Conservation (phyloP, 2,329 filamentous ascomycete genomes). For the Colletotrichum theobromicola region DNA sequence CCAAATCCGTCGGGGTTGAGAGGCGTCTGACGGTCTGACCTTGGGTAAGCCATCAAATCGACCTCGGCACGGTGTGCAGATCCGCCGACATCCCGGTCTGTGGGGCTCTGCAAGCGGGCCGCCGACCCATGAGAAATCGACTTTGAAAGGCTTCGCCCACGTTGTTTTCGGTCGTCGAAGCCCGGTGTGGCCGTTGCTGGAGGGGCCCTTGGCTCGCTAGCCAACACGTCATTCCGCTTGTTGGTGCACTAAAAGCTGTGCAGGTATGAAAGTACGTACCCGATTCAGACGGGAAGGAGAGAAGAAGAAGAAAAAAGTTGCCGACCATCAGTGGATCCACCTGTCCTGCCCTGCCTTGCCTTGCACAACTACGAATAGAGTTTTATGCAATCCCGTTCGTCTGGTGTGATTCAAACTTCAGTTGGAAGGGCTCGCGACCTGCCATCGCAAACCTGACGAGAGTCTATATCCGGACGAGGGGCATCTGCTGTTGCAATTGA, state of each 20-base stretch:
- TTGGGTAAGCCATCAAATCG: neutral
- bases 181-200: neutral
- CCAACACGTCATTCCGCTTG: slow-evolving; percentile 11
- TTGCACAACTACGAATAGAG: neutral
- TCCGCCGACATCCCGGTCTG: slow-evolving; percentile 5
- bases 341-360: neutral
- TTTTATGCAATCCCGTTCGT: slow-evolving; percentile 1
- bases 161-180: neutral
- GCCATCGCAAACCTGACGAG: slow-evolving; percentile 9
- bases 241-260: neutral
- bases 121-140: neutral
- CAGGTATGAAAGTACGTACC: neutral
- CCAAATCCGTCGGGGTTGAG: slow-evolving; percentile 19
- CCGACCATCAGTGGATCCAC: neutral
- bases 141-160: neutral
- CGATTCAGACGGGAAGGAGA: neutral
- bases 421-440: neutral
- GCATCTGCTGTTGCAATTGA: neutral
- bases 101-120: neutral
- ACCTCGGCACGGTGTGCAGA: slow-evolving; percentile 14
- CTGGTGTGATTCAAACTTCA: neutral
- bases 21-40: neutral
- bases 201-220: neutral
- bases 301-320: neutral
- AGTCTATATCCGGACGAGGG: neutral